phyloP scores from a whole-genome alignment of 148 eudicot species.

The Linanthus parryae region DNA sequence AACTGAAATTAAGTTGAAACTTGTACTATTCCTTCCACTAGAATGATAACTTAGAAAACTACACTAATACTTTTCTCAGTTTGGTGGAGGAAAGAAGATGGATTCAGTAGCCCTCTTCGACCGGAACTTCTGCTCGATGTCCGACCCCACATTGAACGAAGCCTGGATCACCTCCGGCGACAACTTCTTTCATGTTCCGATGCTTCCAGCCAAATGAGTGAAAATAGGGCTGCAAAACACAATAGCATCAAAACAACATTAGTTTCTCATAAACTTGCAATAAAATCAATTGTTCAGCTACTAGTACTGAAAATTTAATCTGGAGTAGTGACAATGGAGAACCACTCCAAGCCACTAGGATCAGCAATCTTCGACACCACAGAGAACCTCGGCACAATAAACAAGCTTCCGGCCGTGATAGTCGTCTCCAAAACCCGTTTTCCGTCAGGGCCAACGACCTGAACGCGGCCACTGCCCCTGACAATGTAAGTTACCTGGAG shows the following conservation, averaged over 20 bases:
- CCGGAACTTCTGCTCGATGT: constrained; percentile 48
- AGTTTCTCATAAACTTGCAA: no score
- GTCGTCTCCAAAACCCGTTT: constrained; percentile 67
- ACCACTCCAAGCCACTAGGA: constrained; percentile 80
- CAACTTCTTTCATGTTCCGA: constrained; percentile 64
- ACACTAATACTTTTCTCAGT: constrained; percentile 4
- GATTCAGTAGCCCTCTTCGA: constrained; percentile 48
- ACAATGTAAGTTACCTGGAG: constrained; percentile 74
- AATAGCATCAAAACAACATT: no score
- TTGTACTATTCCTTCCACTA: no score
- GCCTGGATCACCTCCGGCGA: constrained; percentile 67
- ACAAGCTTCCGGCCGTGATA: constrained; percentile 57
- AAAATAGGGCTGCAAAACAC: constrained; percentile 69
- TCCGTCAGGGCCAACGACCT: constrained; percentile 77
- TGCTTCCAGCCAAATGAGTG: constrained; percentile 73
- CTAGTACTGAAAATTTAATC: no score
- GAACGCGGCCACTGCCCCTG: constrained; percentile 81
- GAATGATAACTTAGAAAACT: no score
- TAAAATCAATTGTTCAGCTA: no score
- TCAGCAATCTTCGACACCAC: constrained; percentile 81
- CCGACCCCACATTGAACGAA: constrained; percentile 54
- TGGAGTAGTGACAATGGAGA: constrained; percentile 84
- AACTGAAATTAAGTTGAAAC: no score
- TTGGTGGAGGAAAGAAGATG: constrained; percentile 81
- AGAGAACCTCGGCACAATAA: constrained; percentile 82